These are phyloP conservation scores for Arabidopsis arenosa DNA, from an alignment of 345 rosid genomes.

Conservation along the genomic window DNA sequence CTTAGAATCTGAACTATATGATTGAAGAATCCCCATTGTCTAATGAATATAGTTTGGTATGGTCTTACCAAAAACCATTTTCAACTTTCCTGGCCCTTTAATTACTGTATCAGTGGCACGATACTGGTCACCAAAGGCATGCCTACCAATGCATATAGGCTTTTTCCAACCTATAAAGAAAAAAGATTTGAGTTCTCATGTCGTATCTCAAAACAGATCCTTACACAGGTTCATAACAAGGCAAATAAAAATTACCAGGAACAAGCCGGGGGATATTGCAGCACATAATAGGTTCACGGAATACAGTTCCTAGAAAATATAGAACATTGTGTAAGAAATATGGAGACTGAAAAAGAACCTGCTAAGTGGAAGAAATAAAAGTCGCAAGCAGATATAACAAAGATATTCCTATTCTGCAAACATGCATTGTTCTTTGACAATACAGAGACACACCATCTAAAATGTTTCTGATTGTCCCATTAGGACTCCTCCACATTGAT, in stretches of 20 bases:
- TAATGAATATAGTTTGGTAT: constrained; percentile 30
- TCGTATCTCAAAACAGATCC: constrained; percentile 8
- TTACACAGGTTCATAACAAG: constrained; percentile 11
- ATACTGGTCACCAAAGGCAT: constrained; percentile 99
- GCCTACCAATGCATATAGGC: constrained; percentile 98
- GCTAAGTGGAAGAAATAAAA: constrained; percentile 2
- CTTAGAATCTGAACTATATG: constrained; percentile 19
- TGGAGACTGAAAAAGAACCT: constrained; percentile 17
- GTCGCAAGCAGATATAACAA: constrained; percentile 10
- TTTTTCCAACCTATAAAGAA: constrained; percentile 80
- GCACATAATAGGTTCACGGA: constrained; percentile 96
- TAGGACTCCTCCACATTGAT: constrained; percentile 97
- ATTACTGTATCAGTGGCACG: constrained; percentile 83
- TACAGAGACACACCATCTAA: constrained; percentile 71
- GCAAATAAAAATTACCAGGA: constrained; percentile 60
- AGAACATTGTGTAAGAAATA: constrained; percentile 30
- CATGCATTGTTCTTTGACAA: not conserved
- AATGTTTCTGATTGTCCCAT: constrained; percentile 98
- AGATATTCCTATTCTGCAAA: constrained; percentile 9
- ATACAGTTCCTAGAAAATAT: constrained; percentile 77
- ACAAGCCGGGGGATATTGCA: constrained; percentile 85
- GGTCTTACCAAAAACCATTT: constrained; percentile 87
- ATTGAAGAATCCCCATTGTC: constrained; percentile 8
- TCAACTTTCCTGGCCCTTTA: constrained; percentile 91
- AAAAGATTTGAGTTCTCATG: constrained; percentile 25